Evolutionary conservation across 2,329 filamentous ascomycete species (phyloP).

Genomic region (Phialemonium atrogriseum): DNA sequence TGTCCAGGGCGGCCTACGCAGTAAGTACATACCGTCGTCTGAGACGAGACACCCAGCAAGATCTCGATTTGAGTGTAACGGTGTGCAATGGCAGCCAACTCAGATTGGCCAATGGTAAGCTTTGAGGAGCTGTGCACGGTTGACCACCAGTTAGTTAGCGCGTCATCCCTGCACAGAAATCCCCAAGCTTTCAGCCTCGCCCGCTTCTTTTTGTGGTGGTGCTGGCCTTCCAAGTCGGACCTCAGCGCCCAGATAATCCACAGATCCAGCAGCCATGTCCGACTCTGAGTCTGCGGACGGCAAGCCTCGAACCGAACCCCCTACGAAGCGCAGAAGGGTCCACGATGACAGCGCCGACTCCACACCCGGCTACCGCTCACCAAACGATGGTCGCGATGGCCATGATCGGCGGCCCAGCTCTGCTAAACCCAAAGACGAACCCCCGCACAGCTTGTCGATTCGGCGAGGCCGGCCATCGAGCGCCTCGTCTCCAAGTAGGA

Average conservation of each 20-base stretch:
- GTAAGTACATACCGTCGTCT: too few relatives aligned
- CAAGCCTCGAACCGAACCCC: slow-evolving; percentile 19
- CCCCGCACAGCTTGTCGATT: slow-evolving; percentile 16
- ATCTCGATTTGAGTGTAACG: too few relatives aligned
- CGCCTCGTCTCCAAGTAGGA: slow-evolving; percentile 13
- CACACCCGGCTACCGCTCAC: slow-evolving; percentile 33
- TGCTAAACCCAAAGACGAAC: slow-evolving; percentile 3
- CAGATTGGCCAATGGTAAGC: too few relatives aligned
- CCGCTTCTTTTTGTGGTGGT: not conserved
- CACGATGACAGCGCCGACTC: slow-evolving; percentile 29
- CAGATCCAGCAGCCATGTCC: slow-evolving; percentile 16
- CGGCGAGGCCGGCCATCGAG: slow-evolving; percentile 14
- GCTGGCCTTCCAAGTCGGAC: slow-evolving; percentile 1
- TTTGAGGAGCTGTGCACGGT: too few relatives aligned
- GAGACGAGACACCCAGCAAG: too few relatives aligned
- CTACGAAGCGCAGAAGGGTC: slow-evolving; percentile 32
- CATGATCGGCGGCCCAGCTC: slow-evolving; percentile 3
- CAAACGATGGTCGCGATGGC: slow-evolving; percentile 29
- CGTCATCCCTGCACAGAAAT: too few relatives aligned
- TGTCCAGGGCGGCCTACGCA: too few relatives aligned
- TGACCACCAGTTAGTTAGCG: too few relatives aligned
- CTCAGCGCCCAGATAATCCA: not conserved
- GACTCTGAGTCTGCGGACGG: slow-evolving; percentile 15
- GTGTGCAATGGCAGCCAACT: too few relatives aligned
- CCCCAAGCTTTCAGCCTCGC: slow-evolving; percentile 4